Conservation (phyloP, 2,329 filamentous ascomycete species). For the Colletotrichum musicola region DNA sequence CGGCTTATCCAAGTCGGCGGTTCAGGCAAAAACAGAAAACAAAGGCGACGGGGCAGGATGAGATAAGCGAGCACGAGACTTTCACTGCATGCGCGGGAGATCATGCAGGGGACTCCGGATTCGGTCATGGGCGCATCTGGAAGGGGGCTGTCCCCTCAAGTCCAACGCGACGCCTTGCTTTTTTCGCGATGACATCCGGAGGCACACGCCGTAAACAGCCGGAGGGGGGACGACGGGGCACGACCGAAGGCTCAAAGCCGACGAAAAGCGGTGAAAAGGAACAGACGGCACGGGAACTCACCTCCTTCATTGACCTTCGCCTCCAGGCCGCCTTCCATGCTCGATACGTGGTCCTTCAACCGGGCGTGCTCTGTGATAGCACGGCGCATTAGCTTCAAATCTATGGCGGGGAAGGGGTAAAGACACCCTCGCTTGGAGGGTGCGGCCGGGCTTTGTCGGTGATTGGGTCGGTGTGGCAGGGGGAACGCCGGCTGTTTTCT, state of each 20-base stretch:
- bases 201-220: slow-evolving; percentile 44
- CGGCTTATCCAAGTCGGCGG: slow-evolving; percentile 23
- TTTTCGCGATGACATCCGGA: slow-evolving; percentile 37
- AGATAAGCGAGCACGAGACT: slow-evolving; percentile 46
- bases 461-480: slow-evolving; percentile 19
- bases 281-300: slow-evolving; percentile 60
- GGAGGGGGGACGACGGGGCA: slow-evolving; percentile 44
- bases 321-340: slow-evolving; percentile 91
- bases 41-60: slow-evolving; percentile 35
- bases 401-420: slow-evolving; percentile 30
- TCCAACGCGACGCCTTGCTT: slow-evolving; percentile 1
- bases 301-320: slow-evolving; percentile 94
- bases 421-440: slow-evolving; percentile 17
- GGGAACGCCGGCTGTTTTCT: not conserved
- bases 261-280: slow-evolving; percentile 44
- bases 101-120: slow-evolving; percentile 49
- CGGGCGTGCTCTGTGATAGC: slow-evolving; percentile 82
- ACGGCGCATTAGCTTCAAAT: slow-evolving; percentile 53
- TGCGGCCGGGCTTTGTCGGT: slow-evolving; percentile 33
- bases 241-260: slow-evolving; percentile 37
- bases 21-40: not conserved
- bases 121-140: slow-evolving; percentile 37
- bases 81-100: slow-evolving; percentile 48
- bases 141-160: slow-evolving; percentile 21
- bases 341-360: slow-evolving; percentile 88